Evolutionary conservation across 768 basidiomycete species (phyloP), one percentile per base, ranked within the genome.

Genomic region (Floccularia luteovirens): DNA sequence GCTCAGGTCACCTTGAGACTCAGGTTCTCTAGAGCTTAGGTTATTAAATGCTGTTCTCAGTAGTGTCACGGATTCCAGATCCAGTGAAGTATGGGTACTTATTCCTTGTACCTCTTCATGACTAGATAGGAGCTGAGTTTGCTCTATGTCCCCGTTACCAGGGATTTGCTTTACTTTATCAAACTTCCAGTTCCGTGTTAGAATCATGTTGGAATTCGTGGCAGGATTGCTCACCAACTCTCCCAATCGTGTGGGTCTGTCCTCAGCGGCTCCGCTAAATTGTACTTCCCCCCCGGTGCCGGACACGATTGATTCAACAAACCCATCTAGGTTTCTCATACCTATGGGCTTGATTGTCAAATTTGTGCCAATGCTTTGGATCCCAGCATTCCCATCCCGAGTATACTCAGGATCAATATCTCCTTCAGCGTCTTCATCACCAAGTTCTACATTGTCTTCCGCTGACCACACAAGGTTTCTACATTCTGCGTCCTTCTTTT

Each of bases 381-480:
- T 38, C 24, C 32, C 32, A 14, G 52, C 39, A 38, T 34, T 52
- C 23, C 49, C 46, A 36, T 59, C 65, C n/a, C 54, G 54, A 24
- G 66, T 69, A 45, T 66, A 70, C 25, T 73, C 74, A 0, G 66
- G 63, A 48, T 79, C 77, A 19, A 72, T 72, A 37, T 83, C 80
- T 6, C 76, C 76, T 8, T 75, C 69, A 5, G 75, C 79, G 52
- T 85, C 82, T 11, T 53, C 48, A 39, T 78, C 79, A 14, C 58
- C 49, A 2, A 60, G 56, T 16, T 64, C 67, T 27, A 79, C 75
- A 10, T 69, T 71, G 43, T 63, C 61, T 44, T 75, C 75, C 5
- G 59, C 70, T 16, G 74, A 68, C 85, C 86, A 90, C 6, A 79
- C 74, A 19, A 88, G 58, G 34, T 70, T 76, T 43, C 88, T 71